These are phyloP conservation scores for Neofusicoccum sp. DNA, from an alignment of 2,329 filamentous ascomycete species.

Conservation along the genomic window DNA sequence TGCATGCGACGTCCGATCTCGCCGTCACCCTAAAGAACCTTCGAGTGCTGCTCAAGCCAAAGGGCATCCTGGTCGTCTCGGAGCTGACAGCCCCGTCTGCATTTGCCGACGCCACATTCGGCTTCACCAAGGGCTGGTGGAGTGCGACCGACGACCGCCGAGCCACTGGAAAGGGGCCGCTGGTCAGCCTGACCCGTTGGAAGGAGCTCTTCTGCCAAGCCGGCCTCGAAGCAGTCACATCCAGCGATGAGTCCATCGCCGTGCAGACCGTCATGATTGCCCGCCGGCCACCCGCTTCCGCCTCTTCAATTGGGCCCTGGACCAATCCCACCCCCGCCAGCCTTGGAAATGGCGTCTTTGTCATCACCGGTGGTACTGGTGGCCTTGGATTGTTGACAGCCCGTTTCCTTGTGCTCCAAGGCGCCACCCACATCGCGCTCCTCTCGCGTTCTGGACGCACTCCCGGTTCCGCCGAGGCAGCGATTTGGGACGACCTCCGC, in stretches of 20 bases:
- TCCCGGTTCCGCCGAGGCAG: not conserved
- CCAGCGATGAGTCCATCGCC: not conserved
- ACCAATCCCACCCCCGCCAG: not conserved
- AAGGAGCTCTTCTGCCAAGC: not conserved
- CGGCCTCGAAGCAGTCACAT: not conserved
- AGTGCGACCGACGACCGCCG: not conserved
- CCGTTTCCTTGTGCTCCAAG: slow-evolving; percentile 13
- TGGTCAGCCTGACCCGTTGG: not conserved
- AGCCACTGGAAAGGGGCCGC: not conserved
- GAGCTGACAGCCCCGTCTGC: not conserved
- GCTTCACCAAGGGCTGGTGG: not conserved
- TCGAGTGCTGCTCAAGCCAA: slow-evolving; percentile 31
- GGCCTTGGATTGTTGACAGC: slow-evolving; percentile 16
- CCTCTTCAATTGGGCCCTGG: not conserved
- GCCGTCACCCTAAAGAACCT: slow-evolving; percentile 19
- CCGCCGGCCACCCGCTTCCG: not conserved
- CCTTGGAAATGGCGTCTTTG: not conserved
- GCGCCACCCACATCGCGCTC: slow-evolving; percentile 11
- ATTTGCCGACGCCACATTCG: not conserved
- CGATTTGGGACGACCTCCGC: not conserved
- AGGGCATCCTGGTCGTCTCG: slow-evolving; percentile 43
- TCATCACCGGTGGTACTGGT: slow-evolving; percentile 16
- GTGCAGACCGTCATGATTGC: not conserved
- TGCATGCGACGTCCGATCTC: slow-evolving; percentile 14
- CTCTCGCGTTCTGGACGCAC: slow-evolving; percentile 15